phyloP scores from a whole-genome alignment of 345 rosid genomes.

The Pistacia vera region DNA sequence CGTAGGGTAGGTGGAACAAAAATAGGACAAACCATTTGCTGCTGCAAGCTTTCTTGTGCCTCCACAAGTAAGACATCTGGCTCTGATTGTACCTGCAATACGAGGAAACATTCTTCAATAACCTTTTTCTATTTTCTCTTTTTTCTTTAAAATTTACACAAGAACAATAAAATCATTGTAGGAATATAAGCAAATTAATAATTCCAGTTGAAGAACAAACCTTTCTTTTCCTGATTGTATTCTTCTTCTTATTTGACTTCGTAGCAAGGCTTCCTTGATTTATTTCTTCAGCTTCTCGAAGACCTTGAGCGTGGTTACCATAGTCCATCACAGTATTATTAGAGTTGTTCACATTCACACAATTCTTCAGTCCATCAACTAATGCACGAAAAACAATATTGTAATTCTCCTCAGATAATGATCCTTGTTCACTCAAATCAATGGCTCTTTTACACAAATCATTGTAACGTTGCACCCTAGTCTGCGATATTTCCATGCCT shows the following conservation, averaged over 20 bases:
- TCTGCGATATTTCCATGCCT: conserved; percentile 29
- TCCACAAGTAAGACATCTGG: conserved; percentile 41
- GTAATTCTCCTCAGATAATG: conserved; percentile 40
- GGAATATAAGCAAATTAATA: not conserved
- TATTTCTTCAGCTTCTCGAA: conserved; percentile 38
- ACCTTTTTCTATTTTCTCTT: not conserved
- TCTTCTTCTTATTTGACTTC: conserved; percentile 47
- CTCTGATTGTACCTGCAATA: conserved; percentile 47
- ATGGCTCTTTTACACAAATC: conserved; percentile 48
- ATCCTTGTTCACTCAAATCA: conserved; percentile 57
- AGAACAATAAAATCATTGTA: not conserved
- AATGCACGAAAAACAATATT: conserved; percentile 45
- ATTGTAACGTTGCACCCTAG: conserved; percentile 54
- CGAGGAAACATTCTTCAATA: conserved; percentile 2
- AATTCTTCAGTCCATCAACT: conserved; percentile 51
- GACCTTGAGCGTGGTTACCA: conserved; percentile 23
- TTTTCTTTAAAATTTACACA: not conserved
- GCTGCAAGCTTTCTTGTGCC: conserved; percentile 43
- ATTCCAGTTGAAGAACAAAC: conserved; percentile 23
- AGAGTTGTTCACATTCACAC: conserved; percentile 48
- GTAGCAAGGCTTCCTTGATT: conserved; percentile 33
- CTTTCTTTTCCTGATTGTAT: conserved; percentile 48
- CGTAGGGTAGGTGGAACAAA: not conserved
- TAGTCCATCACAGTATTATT: conserved; percentile 35
- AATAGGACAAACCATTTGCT: conserved; percentile 43